Evolutionary conservation across 371 early-diverging fungal genomes (phyloP), one percentile per base, ranked within the genome.

Genomic region (Actinomortierella ambigua): DNA sequence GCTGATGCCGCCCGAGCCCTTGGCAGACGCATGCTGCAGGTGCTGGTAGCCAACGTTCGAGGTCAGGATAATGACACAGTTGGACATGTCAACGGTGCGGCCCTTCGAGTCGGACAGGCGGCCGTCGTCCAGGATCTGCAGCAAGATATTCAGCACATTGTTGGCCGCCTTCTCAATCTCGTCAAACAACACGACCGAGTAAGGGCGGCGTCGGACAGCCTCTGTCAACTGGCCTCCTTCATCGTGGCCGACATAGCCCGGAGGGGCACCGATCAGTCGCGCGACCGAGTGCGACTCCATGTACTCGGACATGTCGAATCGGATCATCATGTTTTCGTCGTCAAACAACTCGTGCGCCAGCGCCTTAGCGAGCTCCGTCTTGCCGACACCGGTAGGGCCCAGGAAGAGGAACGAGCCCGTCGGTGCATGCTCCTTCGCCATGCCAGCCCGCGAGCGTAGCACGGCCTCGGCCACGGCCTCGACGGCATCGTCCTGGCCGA

Each of bases 251-350:
- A 93, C 83, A 56, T 93, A 92, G 1, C 92, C 97, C 4, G 98
- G 96, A 47, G 95, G 93, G 1, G 95, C 91, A 18, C 98, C 98
- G 59, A 95, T 91, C 54, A 96, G 73, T 15, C 95, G 89, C 41
- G 91, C 88, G 0, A 95, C 88, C 2, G 90, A 82, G 55, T 78
- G 78, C 6, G 67, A 64, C 46, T 90, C 89, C 88, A 91, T 90
- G 77, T 94, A 96, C 77, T 97, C 96, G 49, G 90, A 88, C 97
- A 96, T 96, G 61, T 97, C 98, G 11, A 96, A 79, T 13, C 95
- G 88, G 40, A 95, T 84, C 67, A 97, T 94, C 41, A 89, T 89
- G 53, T 89, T 86, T 57, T 95, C 94, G 43, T 91, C 89, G 70
- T 95, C 95, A 75, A 96, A 96, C 54, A 97, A 76, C 55, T 94